Conservation (phyloP, 352 stramenopile species). For the Paralagenidium karlingii region DNA sequence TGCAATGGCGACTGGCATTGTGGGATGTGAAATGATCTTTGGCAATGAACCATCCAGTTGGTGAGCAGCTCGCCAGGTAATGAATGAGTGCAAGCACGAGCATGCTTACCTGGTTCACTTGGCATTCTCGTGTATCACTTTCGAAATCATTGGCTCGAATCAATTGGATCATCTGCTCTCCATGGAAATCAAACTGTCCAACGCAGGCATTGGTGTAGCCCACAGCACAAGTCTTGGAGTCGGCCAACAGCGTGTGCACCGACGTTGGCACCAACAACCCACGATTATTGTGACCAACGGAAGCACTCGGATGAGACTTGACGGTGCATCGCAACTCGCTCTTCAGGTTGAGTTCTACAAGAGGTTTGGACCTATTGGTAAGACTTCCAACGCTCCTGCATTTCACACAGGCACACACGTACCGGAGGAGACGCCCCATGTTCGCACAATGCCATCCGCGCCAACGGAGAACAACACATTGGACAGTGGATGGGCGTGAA, state of each 20-base stretch:
- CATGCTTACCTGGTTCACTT: constrained; percentile 59
- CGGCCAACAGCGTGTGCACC: constrained; percentile 50
- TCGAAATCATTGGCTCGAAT: constrained; percentile 40
- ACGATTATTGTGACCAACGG: constrained; percentile 22
- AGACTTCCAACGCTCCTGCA: not conserved
- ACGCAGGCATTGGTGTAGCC: constrained; percentile 62
- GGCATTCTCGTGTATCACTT: constrained; percentile 27
- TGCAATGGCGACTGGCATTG: constrained; percentile 71
- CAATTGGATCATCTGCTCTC: constrained; percentile 67
- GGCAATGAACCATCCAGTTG: not conserved
- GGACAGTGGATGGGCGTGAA: constrained; percentile 68
- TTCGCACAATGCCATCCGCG: constrained; percentile 62
- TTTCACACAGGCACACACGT: not conserved
- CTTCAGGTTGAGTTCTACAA: constrained; percentile 54
- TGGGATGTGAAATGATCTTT: constrained; percentile 57
- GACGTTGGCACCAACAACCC: constrained; percentile 58
- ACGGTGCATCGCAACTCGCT: constrained; percentile 47
- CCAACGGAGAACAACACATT: constrained; percentile 76
- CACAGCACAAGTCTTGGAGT: constrained; percentile 69
- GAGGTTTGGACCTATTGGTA: not conserved
- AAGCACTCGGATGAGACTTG: constrained; percentile 17
- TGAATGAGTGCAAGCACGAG: too few relatives aligned
- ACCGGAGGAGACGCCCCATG: constrained; percentile 69
- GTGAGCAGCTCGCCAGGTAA: too few relatives aligned
- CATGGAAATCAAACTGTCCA: constrained; percentile 62